Evolutionary conservation across 768 basidiomycete species (phyloP), one percentile per base, ranked within the genome.

Genomic region (Kondoa malvinella): DNA sequence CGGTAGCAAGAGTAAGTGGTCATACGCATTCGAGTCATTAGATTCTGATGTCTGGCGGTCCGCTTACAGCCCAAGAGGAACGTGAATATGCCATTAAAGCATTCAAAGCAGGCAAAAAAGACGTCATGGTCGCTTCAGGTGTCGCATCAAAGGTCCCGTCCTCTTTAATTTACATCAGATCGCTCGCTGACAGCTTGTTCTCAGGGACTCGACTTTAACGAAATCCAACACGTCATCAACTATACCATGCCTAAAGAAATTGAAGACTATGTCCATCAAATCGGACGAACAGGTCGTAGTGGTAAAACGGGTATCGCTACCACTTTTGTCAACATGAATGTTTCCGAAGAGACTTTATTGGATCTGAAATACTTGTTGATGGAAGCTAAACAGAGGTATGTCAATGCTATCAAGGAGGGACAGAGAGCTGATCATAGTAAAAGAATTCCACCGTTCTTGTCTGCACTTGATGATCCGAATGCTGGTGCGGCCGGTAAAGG

Each of bases 241-340:
- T 99, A 92, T 77, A 86, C 88, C 32, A 97, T 99, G 95, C 95
- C 95, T 0, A 99, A 97, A 77, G 95, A 99, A 80, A 99, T 99
- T 71, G 95, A 99, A 78, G 95, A 99, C 77, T 99, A 99, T 74
- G 94, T 97, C 63, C 95, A 99, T 80, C 94, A 99, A 78, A 97
- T 97, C 72, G 95, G 95, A 30, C 87, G 95, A 69, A 99, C 95
- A 4, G 95, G 95, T 64, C 85, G 95, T 72, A 91, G 88, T 72
- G 95, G 95, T 26, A 96, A 96, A 77, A 99, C 95, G 0, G 95
- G 95, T 64, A 96, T 99, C 67, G 94, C 95, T 33, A 99, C 95
- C 34, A 92, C 95, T 34, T 99, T 99, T 75, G 90, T 97, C 66
- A 97, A 97, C 77, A 94, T 94, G 89, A 89, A 88, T 74, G 95